A percentile compares a stretch with the other conserved stretches of the same genome.
These are phyloP conservation scores for Globisporangium echinulatum DNA, from an alignment of 352 stramenopile species.

Conservation along the genomic window DNA sequence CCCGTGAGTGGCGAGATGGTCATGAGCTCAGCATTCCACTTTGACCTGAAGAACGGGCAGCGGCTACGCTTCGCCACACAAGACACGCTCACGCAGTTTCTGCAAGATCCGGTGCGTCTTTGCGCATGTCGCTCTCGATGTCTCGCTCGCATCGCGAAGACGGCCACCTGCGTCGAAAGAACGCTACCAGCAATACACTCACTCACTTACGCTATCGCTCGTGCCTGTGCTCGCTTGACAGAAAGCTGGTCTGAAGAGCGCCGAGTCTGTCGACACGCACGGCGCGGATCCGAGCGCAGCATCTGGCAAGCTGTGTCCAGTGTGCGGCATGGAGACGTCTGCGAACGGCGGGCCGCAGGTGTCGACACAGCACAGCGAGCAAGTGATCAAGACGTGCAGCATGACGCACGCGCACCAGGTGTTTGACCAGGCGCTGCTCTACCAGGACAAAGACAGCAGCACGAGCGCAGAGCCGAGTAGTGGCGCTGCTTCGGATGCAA, in stretches of 20 bases:
- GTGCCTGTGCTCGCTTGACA: conserved; percentile 6
- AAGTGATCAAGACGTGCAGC: conserved; percentile 64
- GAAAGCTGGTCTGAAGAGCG: conserved; percentile 34
- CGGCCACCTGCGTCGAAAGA: too few species aligned
- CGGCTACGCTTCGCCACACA: conserved; percentile 47
- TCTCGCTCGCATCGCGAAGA: too few species aligned
- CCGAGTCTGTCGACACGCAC: conserved; percentile 19
- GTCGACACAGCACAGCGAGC: conserved; percentile 45
- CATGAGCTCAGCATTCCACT: conserved; percentile 49
- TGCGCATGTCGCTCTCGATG: neutral
- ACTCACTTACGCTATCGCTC: too few species aligned
- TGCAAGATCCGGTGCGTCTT: conserved; percentile 34
- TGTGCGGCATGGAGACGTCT: conserved; percentile 67
- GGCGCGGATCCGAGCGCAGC: conserved; percentile 7
- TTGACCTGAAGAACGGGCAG: conserved; percentile 64
- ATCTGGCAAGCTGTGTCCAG: conserved; percentile 34
- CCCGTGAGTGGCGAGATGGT: conserved; percentile 64
- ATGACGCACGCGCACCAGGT: conserved; percentile 63
- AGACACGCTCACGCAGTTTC: conserved; percentile 46
- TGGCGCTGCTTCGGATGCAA: neutral
- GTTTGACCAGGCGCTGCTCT: conserved; percentile 40
- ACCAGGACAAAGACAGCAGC: conserved; percentile 17
- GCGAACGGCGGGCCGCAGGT: conserved; percentile 38
- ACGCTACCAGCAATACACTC: too few species aligned
- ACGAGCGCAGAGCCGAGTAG: neutral